Conservation (phyloP, 1,284 basidiomycete genomes). For the Coniophora puteana region DNA sequence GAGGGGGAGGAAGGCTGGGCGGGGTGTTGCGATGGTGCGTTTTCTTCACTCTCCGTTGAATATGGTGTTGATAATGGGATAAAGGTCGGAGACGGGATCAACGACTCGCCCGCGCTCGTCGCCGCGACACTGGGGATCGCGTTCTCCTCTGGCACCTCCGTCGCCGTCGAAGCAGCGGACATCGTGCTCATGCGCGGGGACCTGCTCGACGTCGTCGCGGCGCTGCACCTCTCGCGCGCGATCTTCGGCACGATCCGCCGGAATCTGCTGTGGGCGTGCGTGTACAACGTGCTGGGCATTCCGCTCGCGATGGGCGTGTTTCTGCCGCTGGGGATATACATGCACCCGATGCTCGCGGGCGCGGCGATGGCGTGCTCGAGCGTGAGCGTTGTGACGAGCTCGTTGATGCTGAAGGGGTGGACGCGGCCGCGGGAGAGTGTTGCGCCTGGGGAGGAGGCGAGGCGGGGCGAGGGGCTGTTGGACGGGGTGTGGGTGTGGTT, state of each 20-base stretch:
- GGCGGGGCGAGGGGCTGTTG: too few relatives aligned
- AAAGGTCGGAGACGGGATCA: constrained; percentile 97
- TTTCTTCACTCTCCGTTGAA: neutral
- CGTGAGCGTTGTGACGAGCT: constrained; percentile 93
- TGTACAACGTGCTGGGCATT: constrained; percentile 93
- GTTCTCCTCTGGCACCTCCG: constrained; percentile 91
- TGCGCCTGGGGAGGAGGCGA: constrained; percentile 54
- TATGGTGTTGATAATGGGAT: constrained; percentile 3
- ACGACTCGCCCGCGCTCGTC: constrained; percentile 96
- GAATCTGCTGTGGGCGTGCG: constrained; percentile 90
- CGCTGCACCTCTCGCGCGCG: constrained; percentile 83
- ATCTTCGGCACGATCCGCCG: constrained; percentile 91
- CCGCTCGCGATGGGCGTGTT: constrained; percentile 99
- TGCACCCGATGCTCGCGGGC: constrained; percentile 98
- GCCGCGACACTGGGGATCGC: constrained; percentile 96
- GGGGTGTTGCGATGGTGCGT: constrained; percentile 85
- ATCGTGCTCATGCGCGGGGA: constrained; percentile 97
- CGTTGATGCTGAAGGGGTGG: constrained; percentile 87
- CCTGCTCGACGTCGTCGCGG: constrained; percentile 94
- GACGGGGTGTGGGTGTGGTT: constrained; percentile 36
- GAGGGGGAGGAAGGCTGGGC: constrained; percentile 65
- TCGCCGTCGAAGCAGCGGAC: constrained; percentile 97
- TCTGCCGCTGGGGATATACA: constrained; percentile 86
- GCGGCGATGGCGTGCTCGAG: constrained; percentile 98
- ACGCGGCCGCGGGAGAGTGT: constrained; percentile 65